phyloP scores from a whole-genome alignment of 2,329 filamentous ascomycete species.

The Ampelomyces quisqualis region DNA sequence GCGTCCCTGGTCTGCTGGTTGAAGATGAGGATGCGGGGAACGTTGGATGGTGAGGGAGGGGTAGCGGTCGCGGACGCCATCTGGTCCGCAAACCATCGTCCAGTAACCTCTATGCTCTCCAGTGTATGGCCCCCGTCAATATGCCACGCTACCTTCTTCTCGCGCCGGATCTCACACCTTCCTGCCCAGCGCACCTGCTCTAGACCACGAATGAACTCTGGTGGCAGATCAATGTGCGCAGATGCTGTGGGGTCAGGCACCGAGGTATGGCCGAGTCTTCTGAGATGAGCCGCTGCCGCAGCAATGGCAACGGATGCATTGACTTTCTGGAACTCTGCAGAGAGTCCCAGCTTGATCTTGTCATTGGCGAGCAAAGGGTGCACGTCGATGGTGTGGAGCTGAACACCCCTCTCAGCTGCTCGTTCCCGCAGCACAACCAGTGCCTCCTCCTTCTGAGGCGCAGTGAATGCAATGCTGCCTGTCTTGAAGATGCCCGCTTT shows the following conservation, averaged over 20 bases:
- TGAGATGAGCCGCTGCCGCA: conserved; percentile 61
- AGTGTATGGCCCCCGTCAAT: conserved; percentile 87
- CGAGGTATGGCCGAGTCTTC: conserved; percentile 44
- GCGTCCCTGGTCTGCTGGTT: conserved; percentile 90
- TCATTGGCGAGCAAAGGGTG: conserved; percentile 51
- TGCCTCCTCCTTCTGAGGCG: conserved; percentile 57
- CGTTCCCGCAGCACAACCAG: conserved; percentile 58
- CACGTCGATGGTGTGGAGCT: conserved; percentile 51
- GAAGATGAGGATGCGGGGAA: conserved; percentile 70
- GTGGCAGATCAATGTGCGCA: conserved; percentile 53
- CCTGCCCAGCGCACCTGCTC: conserved; percentile 69
- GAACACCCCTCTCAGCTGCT: conserved; percentile 51
- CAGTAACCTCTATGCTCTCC: conserved; percentile 76
- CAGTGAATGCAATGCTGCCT: conserved; percentile 63
- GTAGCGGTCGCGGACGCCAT: conserved; percentile 41
- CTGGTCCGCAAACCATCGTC: conserved; percentile 68
- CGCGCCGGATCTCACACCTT: conserved; percentile 69
- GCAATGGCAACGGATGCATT: conserved; percentile 64
- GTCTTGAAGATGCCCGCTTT: conserved; percentile 84
- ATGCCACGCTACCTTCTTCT: conserved; percentile 65
- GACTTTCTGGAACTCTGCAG: conserved; percentile 62
- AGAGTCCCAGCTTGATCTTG: conserved; percentile 57
- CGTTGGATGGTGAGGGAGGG: conserved; percentile 13
- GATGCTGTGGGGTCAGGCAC: conserved; percentile 40
- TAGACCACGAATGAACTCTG: conserved; percentile 65